Conservation (phyloP, 495 filamentous ascomycete species). For the Aspergillus haitiensis region DNA sequence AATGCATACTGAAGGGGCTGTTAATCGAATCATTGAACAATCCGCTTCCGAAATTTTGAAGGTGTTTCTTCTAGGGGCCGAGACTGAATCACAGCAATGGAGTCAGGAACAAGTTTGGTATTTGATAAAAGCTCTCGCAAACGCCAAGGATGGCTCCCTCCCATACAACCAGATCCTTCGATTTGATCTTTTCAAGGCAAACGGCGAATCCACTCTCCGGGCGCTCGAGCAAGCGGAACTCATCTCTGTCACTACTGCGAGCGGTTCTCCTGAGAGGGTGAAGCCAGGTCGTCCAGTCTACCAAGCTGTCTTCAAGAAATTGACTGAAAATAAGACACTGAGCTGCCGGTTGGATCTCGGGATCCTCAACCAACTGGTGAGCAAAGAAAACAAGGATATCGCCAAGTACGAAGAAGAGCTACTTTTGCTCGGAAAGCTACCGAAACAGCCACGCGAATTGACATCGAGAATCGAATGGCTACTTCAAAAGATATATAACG, state of each 20-base stretch:
- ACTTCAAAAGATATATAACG: constrained; percentile 63
- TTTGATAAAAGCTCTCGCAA: constrained; percentile 71
- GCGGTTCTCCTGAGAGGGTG: constrained; percentile 75
- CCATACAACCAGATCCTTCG: constrained; percentile 83
- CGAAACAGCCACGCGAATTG: constrained; percentile 63
- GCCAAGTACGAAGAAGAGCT: constrained; percentile 81
- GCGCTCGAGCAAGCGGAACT: constrained; percentile 85
- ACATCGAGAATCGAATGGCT: constrained; percentile 66
- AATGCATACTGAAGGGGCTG: constrained; percentile 57
- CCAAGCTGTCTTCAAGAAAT: constrained; percentile 70
- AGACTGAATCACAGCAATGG: constrained; percentile 58
- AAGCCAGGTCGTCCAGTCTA: constrained; percentile 86
- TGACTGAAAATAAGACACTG: constrained; percentile 72
- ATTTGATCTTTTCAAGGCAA: constrained; percentile 64
- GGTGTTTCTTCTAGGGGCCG: constrained; percentile 72
- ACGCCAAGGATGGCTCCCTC: constrained; percentile 51
- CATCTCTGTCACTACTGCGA: constrained; percentile 68
- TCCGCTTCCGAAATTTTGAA: constrained; percentile 87
- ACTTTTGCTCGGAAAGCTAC: constrained; percentile 59
- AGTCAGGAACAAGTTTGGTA: constrained; percentile 85
- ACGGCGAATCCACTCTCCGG: constrained; percentile 71
- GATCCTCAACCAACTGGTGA: constrained; percentile 63
- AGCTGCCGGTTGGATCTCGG: constrained; percentile 72
- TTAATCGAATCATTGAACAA: constrained; percentile 84
- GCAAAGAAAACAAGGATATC: constrained; percentile 71